Conservation (phyloP, 345 rosid species). For the Moricandia moricandioides region DNA sequence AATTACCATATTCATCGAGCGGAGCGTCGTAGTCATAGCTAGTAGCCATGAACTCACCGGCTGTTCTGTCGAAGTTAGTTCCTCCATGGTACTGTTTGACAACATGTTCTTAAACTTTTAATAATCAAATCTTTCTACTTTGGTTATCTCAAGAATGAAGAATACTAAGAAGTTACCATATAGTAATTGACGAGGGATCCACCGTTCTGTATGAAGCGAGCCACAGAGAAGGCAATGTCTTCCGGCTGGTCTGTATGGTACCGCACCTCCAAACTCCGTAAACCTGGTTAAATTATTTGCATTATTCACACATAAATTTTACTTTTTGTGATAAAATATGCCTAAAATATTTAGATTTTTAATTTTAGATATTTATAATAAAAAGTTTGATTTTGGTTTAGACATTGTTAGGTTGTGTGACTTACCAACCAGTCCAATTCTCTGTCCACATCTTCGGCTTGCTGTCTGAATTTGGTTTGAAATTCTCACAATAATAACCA, state of each 20-base stretch:
- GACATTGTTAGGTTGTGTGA: neutral
- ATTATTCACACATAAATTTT: neutral
- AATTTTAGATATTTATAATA: neutral
- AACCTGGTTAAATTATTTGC: conserved; percentile 42
- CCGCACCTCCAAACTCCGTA: conserved; percentile 68
- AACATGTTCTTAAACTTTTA: neutral
- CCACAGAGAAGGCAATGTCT: conserved; percentile 80
- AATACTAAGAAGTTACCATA: conserved; percentile 55
- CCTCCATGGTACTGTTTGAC: conserved; percentile 85
- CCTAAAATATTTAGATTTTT: neutral
- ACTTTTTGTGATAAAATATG: neutral
- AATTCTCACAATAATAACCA: conserved; percentile 80
- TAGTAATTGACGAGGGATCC: conserved; percentile 83
- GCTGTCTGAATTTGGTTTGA: conserved; percentile 56
- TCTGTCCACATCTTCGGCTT: conserved; percentile 97
- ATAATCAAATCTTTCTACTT: neutral
- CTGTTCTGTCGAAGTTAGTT: conserved; percentile 89
- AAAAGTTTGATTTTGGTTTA: neutral
- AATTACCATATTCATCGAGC: conserved; percentile 84
- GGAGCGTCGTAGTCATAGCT: conserved; percentile 98
- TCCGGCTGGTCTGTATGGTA: conserved; percentile 83
- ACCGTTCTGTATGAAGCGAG: conserved; percentile 72
- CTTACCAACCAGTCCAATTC: conserved; percentile 94
- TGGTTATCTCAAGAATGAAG: neutral
- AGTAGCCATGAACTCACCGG: conserved; percentile 82